Conservation (phyloP, 805 yeast genomes). For the Wickerhamiella sorbophila region DNA sequence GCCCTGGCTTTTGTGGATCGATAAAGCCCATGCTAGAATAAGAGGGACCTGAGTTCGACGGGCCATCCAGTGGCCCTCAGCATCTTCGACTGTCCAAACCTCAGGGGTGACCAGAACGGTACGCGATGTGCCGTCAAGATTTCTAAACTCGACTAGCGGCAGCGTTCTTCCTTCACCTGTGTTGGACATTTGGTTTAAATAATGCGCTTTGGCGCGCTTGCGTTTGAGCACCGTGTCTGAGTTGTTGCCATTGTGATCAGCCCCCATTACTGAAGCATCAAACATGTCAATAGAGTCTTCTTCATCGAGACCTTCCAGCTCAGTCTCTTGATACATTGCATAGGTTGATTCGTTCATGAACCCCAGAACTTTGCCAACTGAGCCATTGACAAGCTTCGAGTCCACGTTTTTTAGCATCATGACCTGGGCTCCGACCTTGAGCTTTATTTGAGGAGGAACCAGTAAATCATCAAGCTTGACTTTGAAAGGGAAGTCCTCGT, state of each 20-base stretch:
- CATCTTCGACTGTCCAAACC: conserved; percentile 67
- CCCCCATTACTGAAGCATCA: background rate
- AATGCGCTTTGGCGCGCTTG: background rate
- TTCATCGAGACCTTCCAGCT: background rate
- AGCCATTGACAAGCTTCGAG: conserved; percentile 72
- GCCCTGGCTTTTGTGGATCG: conserved; percentile 94
- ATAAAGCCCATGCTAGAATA: conserved; percentile 90
- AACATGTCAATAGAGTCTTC: background rate
- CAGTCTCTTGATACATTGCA: background rate
- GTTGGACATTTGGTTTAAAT: background rate
- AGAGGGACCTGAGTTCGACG: conserved; percentile 71
- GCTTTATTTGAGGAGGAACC: conserved; percentile 48
- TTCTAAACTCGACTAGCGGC: conserved; percentile 67
- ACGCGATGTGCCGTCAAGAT: conserved; percentile 57
- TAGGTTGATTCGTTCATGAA: conserved; percentile 29
- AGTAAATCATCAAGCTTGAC: conserved; percentile 42
- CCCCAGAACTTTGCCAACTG: conserved; percentile 62
- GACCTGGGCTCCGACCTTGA: conserved; percentile 84
- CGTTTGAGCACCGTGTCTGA: background rate
- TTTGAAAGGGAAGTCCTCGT: conserved; percentile 20
- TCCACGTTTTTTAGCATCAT: conserved; percentile 81
- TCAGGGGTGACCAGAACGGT: conserved; percentile 74
- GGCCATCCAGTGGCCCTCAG: conserved; percentile 49
- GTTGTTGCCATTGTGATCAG: background rate
- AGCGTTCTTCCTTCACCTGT: background rate